phyloP scores from a whole-genome alignment of 1,284 basidiomycete genomes.

The Ustilago tritici region DNA sequence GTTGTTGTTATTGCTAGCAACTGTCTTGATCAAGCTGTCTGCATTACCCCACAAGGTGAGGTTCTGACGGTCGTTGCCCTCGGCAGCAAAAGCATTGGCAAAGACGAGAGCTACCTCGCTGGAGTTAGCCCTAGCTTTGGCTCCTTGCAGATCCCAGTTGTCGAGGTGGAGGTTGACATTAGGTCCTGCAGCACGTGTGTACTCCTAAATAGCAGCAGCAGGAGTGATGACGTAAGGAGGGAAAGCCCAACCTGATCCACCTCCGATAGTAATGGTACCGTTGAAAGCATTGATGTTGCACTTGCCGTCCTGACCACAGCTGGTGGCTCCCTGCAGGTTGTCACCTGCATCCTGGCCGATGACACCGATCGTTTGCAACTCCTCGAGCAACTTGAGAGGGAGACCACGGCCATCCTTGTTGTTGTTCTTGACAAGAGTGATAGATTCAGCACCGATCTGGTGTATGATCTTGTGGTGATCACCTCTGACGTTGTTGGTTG shows the following conservation, averaged over 20 bases:
- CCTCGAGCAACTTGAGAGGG: conserved; percentile 34
- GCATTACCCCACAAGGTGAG: conserved; percentile 82
- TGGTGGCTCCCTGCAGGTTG: conserved; percentile 35
- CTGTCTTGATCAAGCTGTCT: conserved; percentile 71
- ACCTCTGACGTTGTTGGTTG: conserved; percentile 53
- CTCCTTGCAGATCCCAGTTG: conserved; percentile 41
- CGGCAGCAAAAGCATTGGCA: conserved; percentile 74
- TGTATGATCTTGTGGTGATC: conserved; percentile 57
- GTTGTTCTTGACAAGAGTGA: conserved; percentile 62
- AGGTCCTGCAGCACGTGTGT: conserved; percentile 21
- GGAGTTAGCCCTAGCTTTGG: conserved; percentile 39
- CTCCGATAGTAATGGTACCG: conserved; percentile 54
- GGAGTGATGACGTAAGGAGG: conserved; percentile 53
- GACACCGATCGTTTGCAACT: conserved; percentile 35
- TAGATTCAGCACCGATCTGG: conserved; percentile 52
- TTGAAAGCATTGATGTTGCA: conserved; percentile 44
- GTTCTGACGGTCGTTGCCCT: conserved; percentile 79
- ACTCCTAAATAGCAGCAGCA: conserved; percentile 39
- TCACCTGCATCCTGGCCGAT: conserved; percentile 47
- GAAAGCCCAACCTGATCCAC: conserved; percentile 72
- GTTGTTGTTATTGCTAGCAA: conserved; percentile 55
- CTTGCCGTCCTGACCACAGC: conserved; percentile 29
- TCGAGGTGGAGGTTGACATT: conserved; percentile 43
- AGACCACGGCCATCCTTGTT: conserved; percentile 28
- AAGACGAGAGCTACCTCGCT: conserved; percentile 75